A percentile compares a stretch with the other conserved stretches of the same genome.
These are phyloP conservation scores for Kodamaea neixiangensis DNA, from an alignment of 805 yeast species.

Conservation along the genomic window DNA sequence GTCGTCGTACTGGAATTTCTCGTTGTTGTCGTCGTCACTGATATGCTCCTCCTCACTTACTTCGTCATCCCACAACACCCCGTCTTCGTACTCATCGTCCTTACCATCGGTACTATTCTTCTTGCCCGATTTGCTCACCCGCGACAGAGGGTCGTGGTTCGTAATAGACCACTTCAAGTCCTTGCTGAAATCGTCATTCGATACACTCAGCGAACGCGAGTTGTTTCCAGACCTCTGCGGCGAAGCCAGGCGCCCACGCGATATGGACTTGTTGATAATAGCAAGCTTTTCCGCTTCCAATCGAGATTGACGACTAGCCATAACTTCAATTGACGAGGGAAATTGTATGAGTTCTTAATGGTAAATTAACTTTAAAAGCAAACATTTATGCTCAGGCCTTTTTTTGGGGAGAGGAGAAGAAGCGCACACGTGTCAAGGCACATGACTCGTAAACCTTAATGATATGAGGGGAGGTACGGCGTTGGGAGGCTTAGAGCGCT, in stretches of 20 bases:
- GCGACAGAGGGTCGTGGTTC: slow-evolving; percentile 72
- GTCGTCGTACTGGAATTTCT: slow-evolving; percentile 59
- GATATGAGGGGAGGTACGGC: not conserved
- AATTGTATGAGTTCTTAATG: not conserved
- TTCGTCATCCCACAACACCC: slow-evolving; percentile 31
- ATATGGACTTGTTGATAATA: slow-evolving; percentile 39
- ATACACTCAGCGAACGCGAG: slow-evolving; percentile 36
- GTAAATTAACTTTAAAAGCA: not conserved
- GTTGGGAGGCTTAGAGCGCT: not conserved
- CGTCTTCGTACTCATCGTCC: slow-evolving; percentile 15
- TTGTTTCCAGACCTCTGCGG: slow-evolving; percentile 31
- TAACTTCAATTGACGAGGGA: slow-evolving; percentile 10
- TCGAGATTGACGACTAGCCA: slow-evolving; percentile 38
- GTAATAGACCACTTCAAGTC: slow-evolving; percentile 65
- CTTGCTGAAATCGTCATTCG: slow-evolving; percentile 39
- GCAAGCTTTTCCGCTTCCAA: slow-evolving; percentile 45
- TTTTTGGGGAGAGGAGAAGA: not conserved
- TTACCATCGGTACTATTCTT: slow-evolving; percentile 11
- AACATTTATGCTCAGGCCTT: not conserved
- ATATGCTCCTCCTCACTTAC: slow-evolving; percentile 62
- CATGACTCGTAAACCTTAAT: not conserved
- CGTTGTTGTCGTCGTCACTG: slow-evolving; percentile 58
- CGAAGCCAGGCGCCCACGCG: slow-evolving; percentile 40
- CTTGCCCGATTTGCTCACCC: slow-evolving; percentile 26
- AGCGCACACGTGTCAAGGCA: not conserved